These are phyloP conservation scores for Lycium ferocissimum DNA, from an alignment of 257 asterid species.

Conservation along the genomic window DNA sequence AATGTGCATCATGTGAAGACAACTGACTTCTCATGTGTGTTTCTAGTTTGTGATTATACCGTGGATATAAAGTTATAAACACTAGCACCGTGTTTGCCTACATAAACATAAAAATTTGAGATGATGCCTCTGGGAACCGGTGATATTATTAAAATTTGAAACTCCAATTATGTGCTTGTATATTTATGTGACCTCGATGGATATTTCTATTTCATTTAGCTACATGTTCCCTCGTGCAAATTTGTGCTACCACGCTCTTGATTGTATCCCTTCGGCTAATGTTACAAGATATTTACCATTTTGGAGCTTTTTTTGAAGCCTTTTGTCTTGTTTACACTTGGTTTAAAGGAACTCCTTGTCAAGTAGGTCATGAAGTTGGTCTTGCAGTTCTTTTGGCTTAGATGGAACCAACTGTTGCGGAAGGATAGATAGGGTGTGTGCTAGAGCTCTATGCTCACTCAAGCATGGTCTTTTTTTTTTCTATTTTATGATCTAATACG, in stretches of 20 bases:
- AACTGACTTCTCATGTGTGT: background rate
- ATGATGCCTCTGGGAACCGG: too few species aligned
- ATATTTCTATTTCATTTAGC: too few species aligned
- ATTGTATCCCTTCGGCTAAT: background rate
- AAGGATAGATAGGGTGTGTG: background rate
- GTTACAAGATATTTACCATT: background rate
- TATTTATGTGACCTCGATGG: too few species aligned
- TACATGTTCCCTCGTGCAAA: too few species aligned
- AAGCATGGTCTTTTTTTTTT: background rate
- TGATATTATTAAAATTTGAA: too few species aligned
- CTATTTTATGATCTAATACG: slow-evolving; percentile 2
- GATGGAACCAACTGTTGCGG: background rate
- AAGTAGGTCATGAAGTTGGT: background rate
- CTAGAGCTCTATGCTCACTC: background rate
- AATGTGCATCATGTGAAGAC: background rate
- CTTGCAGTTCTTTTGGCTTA: background rate
- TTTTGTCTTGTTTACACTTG: background rate
- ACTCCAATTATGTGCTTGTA: too few species aligned
- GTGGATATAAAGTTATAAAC: too few species aligned
- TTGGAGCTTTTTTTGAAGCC: slow-evolving; percentile 10
- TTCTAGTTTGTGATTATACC: too few species aligned
- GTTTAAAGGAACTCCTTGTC: background rate
- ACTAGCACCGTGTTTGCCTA: too few species aligned
- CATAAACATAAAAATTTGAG: too few species aligned
- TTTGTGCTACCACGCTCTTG: background rate